phyloP scores from a whole-genome alignment of 2,329 filamentous ascomycete species.

The Fusarium nygamai region DNA sequence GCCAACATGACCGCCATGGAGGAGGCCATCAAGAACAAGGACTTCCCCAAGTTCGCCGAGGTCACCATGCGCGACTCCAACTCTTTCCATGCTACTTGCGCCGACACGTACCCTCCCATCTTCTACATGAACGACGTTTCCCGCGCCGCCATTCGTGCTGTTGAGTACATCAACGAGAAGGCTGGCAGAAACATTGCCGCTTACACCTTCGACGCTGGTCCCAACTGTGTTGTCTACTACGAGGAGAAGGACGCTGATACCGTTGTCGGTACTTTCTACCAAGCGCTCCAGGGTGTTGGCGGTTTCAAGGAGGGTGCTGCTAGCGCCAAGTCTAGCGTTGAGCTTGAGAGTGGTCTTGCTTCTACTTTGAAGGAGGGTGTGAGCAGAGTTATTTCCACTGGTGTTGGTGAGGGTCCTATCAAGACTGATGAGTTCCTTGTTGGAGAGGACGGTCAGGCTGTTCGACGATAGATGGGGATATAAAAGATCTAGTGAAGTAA shows the following conservation, averaged over 20 bases:
- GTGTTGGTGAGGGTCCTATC: slow-evolving; percentile 88
- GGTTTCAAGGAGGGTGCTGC: slow-evolving; percentile 75
- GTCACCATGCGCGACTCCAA: slow-evolving; percentile 98
- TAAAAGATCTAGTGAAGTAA: slow-evolving; percentile 5
- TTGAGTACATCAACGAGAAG: slow-evolving; percentile 86
- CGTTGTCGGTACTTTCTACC: slow-evolving; percentile 83
- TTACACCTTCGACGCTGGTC: slow-evolving; percentile 97
- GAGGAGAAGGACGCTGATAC: slow-evolving; percentile 78
- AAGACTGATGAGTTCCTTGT: slow-evolving; percentile 83
- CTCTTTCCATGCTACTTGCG: slow-evolving; percentile 93
- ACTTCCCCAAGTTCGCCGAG: slow-evolving; percentile 88
- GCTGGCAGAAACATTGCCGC: slow-evolving; percentile 85
- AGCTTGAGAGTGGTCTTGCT: slow-evolving; percentile 73
- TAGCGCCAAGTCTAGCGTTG: slow-evolving; percentile 63
- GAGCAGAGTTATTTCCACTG: slow-evolving; percentile 88
- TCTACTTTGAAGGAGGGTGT: slow-evolving; percentile 79
- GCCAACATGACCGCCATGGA: slow-evolving; percentile 86
- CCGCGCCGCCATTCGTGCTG: slow-evolving; percentile 84
- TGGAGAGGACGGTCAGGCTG: slow-evolving; percentile 68
- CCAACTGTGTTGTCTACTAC: slow-evolving; percentile 97
- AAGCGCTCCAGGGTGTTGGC: slow-evolving; percentile 67
- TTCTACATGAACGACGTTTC: slow-evolving; percentile 98
- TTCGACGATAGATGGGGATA: slow-evolving; percentile 43
- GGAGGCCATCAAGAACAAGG: slow-evolving; percentile 76
- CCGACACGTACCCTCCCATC: slow-evolving; percentile 96